Base-by-base conservation (phyloP, 768 basidiomycete species). In the Boletus insuetus region DNA sequence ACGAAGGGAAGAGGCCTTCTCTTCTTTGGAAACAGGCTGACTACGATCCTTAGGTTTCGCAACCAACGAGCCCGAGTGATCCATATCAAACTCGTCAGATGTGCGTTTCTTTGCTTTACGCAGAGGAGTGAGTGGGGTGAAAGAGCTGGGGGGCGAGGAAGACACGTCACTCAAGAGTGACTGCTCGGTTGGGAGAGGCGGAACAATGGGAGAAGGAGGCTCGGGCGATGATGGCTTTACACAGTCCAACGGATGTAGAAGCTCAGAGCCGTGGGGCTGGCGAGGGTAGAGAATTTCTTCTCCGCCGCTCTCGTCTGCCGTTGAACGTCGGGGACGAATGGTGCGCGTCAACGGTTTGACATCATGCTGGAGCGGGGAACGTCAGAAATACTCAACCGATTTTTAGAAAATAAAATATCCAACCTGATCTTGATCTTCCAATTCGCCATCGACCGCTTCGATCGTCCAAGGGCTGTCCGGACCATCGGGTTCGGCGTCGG, bases 231-330 rank as follows among this genome's bases (percentile, higher is more conserved):
- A 58, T 24, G 58, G 39, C 55, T 67, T 75, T 32, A 74, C 63
- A 29, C 69, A 70, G 40, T 68, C 67, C 42, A 68, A 68, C 11
- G 73, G 66, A 53, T 73, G 64, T 9, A 69, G 56, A 46, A 73
- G 56, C 17, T 72, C 68, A 16, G 63, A 40, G 10, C 58, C 64
- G 40, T 63, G 62, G 20, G 74, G 74, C 57, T 88, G 83, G 53
- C 90, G 86, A 39, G 91, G 90, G 70, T 94, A 94, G 26, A 94
- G 74, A 56, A 94, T 93, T 70, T 94, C 91, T 71, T 94, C 91
- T 40, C 91, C 91, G 6, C 91, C 91, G 64, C 91, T 93, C 71
- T 93, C 91, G 59, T 89, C 87, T 9, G 88, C 82, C 55, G 83
- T 78, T 1, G 90, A 93, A 53, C 82, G 82, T 32, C 80, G 79